phyloP scores from a whole-genome alignment of 2,329 filamentous ascomycete species.

The Talaromyces rugulosus region DNA sequence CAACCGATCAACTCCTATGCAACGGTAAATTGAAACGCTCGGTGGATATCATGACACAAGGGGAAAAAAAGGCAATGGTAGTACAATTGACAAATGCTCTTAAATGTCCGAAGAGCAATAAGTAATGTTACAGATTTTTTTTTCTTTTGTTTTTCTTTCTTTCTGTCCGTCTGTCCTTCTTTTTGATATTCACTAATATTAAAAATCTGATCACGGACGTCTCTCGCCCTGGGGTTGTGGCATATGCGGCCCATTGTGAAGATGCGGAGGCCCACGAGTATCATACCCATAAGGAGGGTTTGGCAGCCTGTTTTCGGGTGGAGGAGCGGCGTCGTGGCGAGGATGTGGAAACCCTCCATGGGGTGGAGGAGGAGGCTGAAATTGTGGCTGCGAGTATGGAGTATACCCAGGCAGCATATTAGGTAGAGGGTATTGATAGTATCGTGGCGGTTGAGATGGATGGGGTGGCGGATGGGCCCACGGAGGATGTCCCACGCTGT shows the following conservation, averaged over 20 bases:
- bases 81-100: neutral
- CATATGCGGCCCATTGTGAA: constrained; percentile 3
- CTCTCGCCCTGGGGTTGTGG: constrained; percentile 2
- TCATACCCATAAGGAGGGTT: constrained; percentile 7
- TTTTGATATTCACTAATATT: neutral
- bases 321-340: constrained; percentile 1
- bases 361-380: neutral
- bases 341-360: neutral
- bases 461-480: neutral
- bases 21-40: neutral
- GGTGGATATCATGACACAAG: neutral
- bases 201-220: neutral
- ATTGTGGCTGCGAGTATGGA: constrained; percentile 1
- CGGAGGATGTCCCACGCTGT: neutral
- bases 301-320: neutral
- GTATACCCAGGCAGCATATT: neutral
- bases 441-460: neutral
- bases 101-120: neutral
- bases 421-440: neutral
- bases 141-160: neutral
- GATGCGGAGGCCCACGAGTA: neutral
- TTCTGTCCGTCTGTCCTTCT: neutral
- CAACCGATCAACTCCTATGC: constrained; percentile 1
- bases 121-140: neutral
- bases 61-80: neutral